Evolutionary conservation across 345 rosid genomes (phyloP).

Genomic region (Rhodomyrtus tomentosa): DNA sequence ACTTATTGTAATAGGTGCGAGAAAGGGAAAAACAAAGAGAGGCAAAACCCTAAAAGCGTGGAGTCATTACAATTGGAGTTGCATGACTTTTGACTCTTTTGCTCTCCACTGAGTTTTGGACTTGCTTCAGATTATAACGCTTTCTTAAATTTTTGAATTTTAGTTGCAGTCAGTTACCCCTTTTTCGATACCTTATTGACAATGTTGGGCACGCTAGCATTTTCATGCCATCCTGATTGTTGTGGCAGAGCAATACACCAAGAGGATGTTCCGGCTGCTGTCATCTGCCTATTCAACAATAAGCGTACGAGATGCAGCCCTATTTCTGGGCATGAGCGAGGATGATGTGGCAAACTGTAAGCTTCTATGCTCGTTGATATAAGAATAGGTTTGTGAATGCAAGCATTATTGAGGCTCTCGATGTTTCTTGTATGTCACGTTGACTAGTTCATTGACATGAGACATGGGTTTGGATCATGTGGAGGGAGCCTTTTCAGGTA

Average conservation of each 20-base stretch:
- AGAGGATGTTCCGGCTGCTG: slow-evolving; percentile 69
- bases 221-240: neutral
- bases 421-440: neutral
- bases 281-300: slow-evolving; percentile 82
- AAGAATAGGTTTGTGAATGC: neutral
- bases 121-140: neutral
- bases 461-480: neutral
- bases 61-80: neutral
- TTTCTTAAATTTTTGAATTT: neutral
- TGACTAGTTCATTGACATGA: neutral
- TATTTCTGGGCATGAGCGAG: slow-evolving; percentile 82
- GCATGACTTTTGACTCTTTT: neutral
- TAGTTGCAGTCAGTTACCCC: neutral
- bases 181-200: neutral
- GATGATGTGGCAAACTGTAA: slow-evolving; percentile 68
- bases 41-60: neutral
- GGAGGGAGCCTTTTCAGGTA: neutral
- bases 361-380: slow-evolving; percentile 4
- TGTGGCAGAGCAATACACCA: slow-evolving; percentile 61
- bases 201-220: neutral
- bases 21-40: neutral
- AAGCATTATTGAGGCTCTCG: neutral
- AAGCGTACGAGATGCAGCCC: slow-evolving; percentile 56
- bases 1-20: neutral
- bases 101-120: neutral